Base-by-base conservation (phyloP, 441 rosid genomes). In the Isatis lusitanica region DNA sequence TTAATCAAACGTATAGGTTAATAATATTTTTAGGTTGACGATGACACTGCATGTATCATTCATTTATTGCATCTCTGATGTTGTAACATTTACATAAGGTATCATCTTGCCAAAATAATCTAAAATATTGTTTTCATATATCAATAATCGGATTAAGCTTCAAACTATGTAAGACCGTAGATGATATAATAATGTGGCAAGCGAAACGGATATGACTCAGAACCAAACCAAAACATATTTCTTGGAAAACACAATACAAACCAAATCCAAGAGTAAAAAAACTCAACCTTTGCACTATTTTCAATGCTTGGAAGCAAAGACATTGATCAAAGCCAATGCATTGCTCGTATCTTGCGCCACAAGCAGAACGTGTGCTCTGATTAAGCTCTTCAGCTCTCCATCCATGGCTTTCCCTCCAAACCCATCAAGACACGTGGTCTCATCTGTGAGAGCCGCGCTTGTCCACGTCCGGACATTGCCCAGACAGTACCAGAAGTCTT, bases 371-470 rank as follows among this genome's bases (percentile, higher is more conserved):
- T 82, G 83, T 36, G 69, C 68, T 66, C 85, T 73, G 13, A 94
- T 77, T 6, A 87, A 83, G 38, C 61, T 65, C 85, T 90, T 94
- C 10, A 94, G 15, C 69, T 78, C 87, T 1, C 97, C 96, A 33
- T 89, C 66, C 84, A 88, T 64, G 12, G 84, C 85, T 71, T 83
- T 83, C 36, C 91, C 94, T 7, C 84, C 80, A 18, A 90, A 95
- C 74, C 93, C 98, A 73, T 95, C 99, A 59, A 83, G 56, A 69
- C 99, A 95, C 28, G 98, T 90, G 36, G 61, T 83, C 79, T 81
- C 96, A 57, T 95, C 96, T n/a, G 99, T 95, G 50, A 86, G 71
- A 60, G 96, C 96, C 2, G 99, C 96, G 40, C 98, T 95, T 40
- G 90, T 88, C 98, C 98, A 95, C 0, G 98, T 95, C 81, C 85